Evolutionary conservation across 2,329 filamentous ascomycete genomes (phyloP).

Genomic region (Didymella segeticola): DNA sequence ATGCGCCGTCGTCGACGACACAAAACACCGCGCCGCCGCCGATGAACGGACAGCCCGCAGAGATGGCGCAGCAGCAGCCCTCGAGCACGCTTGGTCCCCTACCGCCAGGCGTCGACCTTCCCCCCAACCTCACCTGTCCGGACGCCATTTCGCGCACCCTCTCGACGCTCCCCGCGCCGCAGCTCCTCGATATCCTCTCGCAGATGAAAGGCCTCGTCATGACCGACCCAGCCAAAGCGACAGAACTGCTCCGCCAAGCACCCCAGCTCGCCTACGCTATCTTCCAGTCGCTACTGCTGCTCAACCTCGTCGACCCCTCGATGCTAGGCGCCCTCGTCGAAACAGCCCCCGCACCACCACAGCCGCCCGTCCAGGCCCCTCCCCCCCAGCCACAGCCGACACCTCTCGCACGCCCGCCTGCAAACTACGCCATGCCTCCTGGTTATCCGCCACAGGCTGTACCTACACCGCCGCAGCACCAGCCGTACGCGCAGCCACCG

Average conservation of each 20-base stretch:
- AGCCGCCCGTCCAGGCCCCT: constrained; percentile 48
- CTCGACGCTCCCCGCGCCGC: constrained; percentile 81
- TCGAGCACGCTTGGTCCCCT: constrained; percentile 74
- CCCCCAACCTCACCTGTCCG: constrained; percentile 79
- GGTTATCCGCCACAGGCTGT: constrained; percentile 54
- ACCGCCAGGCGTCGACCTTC: constrained; percentile 83
- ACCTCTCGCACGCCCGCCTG: constrained; percentile 37
- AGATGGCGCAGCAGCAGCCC: constrained; percentile 46
- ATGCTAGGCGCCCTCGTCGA: constrained; percentile 84
- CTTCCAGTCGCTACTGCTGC: constrained; percentile 90
- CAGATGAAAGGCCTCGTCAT: constrained; percentile 94
- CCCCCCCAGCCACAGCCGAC: constrained; percentile 49
- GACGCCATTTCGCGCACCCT: constrained; percentile 94
- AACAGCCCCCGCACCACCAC: constrained; percentile 42
- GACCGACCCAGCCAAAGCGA: constrained; percentile 80
- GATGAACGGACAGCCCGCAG: constrained; percentile 52
- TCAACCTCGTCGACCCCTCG: constrained; percentile 88
- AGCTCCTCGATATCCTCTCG: constrained; percentile 89
- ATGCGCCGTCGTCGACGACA: constrained; percentile 51
- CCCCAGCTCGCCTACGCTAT: constrained; percentile 94
- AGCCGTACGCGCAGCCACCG: constrained; percentile 52
- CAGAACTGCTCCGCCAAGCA: constrained; percentile 83
- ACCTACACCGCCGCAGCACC: constrained; percentile 56
- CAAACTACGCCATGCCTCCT: constrained; percentile 39
- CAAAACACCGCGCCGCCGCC: constrained; percentile 56